These are phyloP conservation scores for Pythium volutum DNA, from an alignment of 352 stramenopile genomes.

Conservation along the genomic window DNA sequence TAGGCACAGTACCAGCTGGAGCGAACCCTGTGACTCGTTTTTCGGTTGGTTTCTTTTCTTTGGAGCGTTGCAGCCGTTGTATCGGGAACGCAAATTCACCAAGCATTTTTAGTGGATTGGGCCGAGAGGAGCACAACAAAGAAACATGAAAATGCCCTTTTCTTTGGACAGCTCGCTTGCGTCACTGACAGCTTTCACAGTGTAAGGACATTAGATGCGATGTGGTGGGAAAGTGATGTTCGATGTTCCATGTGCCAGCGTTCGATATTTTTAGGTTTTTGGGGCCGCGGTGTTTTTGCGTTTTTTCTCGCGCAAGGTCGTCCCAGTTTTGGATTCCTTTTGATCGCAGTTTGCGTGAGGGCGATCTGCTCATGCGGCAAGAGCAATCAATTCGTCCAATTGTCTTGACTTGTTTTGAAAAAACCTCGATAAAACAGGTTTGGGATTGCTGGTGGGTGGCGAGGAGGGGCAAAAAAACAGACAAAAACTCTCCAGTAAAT, in stretches of 20 bases:
- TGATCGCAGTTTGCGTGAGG: no score
- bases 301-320: neutral
- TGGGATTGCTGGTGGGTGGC: no score
- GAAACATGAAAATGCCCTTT: neutral
- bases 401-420: no score
- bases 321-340: neutral
- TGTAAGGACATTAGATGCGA: neutral
- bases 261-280: conserved; percentile 8
- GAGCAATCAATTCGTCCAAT: no score
- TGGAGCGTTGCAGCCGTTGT: no score
- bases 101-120: no score
- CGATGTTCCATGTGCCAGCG: neutral
- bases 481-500: no score
- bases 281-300: neutral
- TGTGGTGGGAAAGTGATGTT: no score
- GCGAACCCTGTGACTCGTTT: neutral
- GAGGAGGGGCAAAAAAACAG: no score
- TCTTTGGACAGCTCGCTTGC: conserved; percentile 6
- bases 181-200: neutral
- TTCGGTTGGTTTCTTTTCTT: conserved; percentile 20
- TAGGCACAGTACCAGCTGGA: neutral
- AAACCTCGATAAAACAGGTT: no score
- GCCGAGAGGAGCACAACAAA: neutral
- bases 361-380: no score
- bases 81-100: no score